phyloP scores from a whole-genome alignment of 352 stramenopile species.

The Phytopythium vexans region DNA sequence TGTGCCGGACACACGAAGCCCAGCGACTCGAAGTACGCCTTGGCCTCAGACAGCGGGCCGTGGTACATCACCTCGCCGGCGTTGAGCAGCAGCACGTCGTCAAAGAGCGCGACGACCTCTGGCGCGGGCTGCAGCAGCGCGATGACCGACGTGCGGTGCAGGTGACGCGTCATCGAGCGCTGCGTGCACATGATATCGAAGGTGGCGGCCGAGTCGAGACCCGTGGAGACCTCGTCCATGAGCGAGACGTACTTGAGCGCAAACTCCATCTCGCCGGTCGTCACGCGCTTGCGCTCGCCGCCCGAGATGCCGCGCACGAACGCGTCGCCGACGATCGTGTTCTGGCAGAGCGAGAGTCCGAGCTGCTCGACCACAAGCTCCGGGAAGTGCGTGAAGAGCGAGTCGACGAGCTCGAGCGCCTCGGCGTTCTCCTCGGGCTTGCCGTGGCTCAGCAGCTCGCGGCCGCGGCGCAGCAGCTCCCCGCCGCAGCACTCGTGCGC shows the following conservation, averaged over 20 bases:
- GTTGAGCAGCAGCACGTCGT: constrained; percentile 37
- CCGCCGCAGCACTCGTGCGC: constrained; percentile 50
- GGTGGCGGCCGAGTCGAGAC: constrained; percentile 86
- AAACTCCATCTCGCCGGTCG: constrained; percentile 38
- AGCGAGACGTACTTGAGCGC: constrained; percentile 55
- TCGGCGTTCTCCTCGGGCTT: constrained; percentile 35
- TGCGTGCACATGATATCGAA: constrained; percentile 77
- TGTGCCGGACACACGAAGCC: constrained; percentile 43
- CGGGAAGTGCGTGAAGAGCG: constrained; percentile 41
- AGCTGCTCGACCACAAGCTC: constrained; percentile 47
- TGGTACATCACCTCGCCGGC: constrained; percentile 30
- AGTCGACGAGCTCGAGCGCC: constrained; percentile 22
- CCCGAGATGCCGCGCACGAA: constrained; percentile 50
- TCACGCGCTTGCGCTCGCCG: constrained; percentile 56
- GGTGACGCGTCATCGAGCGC: constrained; percentile 27
- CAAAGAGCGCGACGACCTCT: constrained; percentile 37
- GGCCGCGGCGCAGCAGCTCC: constrained; percentile 22
- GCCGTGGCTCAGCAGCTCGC: constrained; percentile 30
- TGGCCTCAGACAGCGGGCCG: constrained; percentile 30
- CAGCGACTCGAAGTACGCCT: constrained; percentile 72
- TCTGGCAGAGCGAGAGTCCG: constrained; percentile 47
- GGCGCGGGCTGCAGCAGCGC: constrained; percentile 70
- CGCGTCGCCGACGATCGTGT: constrained; percentile 62
- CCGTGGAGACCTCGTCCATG: constrained; percentile 91
- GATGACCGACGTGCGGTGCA: constrained; percentile 46